Evolutionary conservation across 1,139 yeast species (phyloP).

Genomic region (Magnusiomyces paraingens): DNA sequence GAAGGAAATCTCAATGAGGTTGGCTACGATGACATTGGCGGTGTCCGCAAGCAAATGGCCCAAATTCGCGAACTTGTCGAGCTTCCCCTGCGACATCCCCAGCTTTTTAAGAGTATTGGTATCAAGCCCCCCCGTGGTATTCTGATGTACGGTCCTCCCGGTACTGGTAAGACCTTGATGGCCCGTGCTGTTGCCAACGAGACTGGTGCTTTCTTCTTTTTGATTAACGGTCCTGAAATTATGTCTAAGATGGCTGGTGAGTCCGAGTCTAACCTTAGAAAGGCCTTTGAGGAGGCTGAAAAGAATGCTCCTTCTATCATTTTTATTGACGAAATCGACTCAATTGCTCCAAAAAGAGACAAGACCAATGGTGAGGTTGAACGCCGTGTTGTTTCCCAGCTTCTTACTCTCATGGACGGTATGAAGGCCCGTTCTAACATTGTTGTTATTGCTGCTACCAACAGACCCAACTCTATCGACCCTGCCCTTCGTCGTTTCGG

Average conservation of each 20-base stretch:
- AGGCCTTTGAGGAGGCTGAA: conserved; percentile 98
- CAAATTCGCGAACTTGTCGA: conserved; percentile 96
- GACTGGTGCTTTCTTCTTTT: conserved; percentile 97
- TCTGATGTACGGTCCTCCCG: conserved; percentile 97
- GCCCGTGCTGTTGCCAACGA: conserved; percentile 99
- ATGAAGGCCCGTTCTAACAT: conserved; percentile 98
- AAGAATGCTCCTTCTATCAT: conserved; percentile 96
- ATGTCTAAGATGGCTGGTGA: conserved; percentile 99
- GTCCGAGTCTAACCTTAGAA: conserved; percentile 92
- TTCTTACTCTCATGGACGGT: conserved; percentile 97
- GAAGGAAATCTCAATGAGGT: conserved; percentile 93
- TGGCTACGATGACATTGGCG: conserved; percentile 98
- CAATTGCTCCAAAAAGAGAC: conserved; percentile 99
- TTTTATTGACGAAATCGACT: conserved; percentile 96
- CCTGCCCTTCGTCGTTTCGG: conserved; percentile 98
- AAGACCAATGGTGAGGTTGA: conserved; percentile 99
- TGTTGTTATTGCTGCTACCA: conserved; percentile 93
- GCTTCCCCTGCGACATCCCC: conserved; percentile 95
- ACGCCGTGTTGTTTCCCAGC: conserved; percentile 96
- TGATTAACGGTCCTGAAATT: conserved; percentile 99
- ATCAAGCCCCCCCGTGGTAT: conserved; percentile 97
- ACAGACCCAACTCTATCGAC: conserved; percentile 96
- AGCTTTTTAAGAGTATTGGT: conserved; percentile 92
- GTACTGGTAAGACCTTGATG: conserved; percentile 98
- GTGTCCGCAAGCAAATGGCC: conserved; percentile 98